Evolutionary conservation across 345 rosid genomes (phyloP).

Genomic region (Capsella bursapastoris): DNA sequence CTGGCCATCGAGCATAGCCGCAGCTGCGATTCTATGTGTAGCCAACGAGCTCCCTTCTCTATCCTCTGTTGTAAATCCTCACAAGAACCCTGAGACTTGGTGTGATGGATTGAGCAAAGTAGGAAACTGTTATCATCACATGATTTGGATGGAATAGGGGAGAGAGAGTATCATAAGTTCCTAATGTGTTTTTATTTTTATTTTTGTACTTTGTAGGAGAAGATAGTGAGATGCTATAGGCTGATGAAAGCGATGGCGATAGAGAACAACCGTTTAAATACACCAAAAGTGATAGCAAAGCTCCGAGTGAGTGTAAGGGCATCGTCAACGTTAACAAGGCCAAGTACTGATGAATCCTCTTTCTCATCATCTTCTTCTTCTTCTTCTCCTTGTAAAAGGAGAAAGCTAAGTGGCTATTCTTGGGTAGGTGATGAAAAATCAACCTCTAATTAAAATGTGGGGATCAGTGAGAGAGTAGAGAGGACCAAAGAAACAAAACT

Average conservation of each 20-base stretch:
- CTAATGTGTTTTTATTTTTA: neutral
- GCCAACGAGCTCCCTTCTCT: constrained; percentile 80
- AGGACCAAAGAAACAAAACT: constrained; percentile 39
- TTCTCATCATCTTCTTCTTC: constrained; percentile 39
- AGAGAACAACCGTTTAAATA: constrained; percentile 52
- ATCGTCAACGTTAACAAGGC: constrained; percentile 52
- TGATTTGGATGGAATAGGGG: constrained; percentile 5
- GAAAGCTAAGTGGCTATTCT: constrained; percentile 64
- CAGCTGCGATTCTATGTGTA: constrained; percentile 85
- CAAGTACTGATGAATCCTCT: constrained; percentile 40
- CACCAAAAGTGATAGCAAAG: constrained; percentile 61
- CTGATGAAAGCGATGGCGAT: constrained; percentile 71
- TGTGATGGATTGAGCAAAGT: constrained; percentile 94
- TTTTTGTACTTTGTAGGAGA: constrained; percentile 62
- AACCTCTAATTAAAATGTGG: constrained; percentile 24
- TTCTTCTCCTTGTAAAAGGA: constrained; percentile 59
- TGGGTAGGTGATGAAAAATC: constrained; percentile 60
- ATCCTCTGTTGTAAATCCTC: constrained; percentile 60
- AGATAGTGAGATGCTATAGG: constrained; percentile 74
- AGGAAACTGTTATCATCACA: constrained; percentile 26
- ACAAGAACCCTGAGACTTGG: constrained; percentile 91
- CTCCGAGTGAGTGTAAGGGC: constrained; percentile 70
- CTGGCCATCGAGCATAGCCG: constrained; percentile 93
- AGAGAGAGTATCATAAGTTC: neutral
- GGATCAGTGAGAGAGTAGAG: neutral